phyloP scores from a whole-genome alignment of 1,284 basidiomycete species.

The Cryptococcus hybrid region DNA sequence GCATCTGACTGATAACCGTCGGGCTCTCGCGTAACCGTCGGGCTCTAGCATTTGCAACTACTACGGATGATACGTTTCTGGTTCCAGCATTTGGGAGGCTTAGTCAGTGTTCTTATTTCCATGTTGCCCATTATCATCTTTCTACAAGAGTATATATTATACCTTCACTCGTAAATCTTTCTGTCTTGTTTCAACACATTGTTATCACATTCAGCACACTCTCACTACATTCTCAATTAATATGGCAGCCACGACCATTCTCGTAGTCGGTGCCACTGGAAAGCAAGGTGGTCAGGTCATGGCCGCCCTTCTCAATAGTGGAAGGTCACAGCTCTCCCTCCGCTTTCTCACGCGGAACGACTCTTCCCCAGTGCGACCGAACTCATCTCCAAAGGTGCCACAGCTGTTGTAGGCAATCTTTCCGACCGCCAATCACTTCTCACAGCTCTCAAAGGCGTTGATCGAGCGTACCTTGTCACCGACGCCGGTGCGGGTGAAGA shows the following conservation, averaged over 20 bases:
- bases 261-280: constrained; percentile 54
- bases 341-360: constrained; percentile 52
- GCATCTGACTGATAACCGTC: too few relatives aligned
- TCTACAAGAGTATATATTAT: too few relatives aligned
- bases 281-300: constrained; percentile 52
- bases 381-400: constrained; percentile 36
- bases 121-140: too few relatives aligned
- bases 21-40: too few relatives aligned
- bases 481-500: constrained; percentile 36
- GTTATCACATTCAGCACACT: too few relatives aligned
- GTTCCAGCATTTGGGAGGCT: too few relatives aligned
- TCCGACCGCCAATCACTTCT: constrained; percentile 39
- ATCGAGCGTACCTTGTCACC: constrained; percentile 19
- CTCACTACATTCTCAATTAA: not conserved
- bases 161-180: too few relatives aligned
- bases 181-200: too few relatives aligned
- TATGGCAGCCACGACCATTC: constrained; percentile 21
- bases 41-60: too few relatives aligned
- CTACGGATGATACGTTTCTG: too few relatives aligned
- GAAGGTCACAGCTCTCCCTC: constrained; percentile 25
- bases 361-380: constrained; percentile 36
- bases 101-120: too few relatives aligned
- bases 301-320: constrained; percentile 29
- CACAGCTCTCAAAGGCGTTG: constrained; percentile 40
- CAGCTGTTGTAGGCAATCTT: constrained; percentile 50